These are phyloP conservation scores for Taiozyma sp. DNA, from an alignment of 1,139 yeast genomes.

Conservation along the genomic window DNA sequence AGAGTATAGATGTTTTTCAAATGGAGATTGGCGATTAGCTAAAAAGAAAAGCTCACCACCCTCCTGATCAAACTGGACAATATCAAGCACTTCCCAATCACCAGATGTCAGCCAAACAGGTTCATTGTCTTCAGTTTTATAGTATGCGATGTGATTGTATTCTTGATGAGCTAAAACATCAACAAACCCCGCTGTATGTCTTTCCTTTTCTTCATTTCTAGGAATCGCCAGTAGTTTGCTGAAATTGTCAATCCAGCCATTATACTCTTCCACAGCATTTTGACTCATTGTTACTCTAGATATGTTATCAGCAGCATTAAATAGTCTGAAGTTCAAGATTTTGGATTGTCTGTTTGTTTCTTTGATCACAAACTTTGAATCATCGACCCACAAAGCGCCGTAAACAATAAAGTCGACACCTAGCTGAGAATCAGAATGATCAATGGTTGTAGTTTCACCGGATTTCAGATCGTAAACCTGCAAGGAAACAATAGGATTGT, in stretches of 20 bases:
- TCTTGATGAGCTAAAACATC: constrained; percentile 68
- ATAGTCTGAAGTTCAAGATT: constrained; percentile 43
- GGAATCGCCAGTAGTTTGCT: constrained; percentile 26
- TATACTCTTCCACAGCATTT: constrained; percentile 38
- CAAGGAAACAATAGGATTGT: constrained; percentile 58
- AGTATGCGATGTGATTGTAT: constrained; percentile 64
- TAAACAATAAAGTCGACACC: constrained; percentile 50
- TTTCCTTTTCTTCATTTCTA: constrained; percentile 24
- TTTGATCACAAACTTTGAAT: constrained; percentile 50
- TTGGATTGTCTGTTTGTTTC: constrained; percentile 70
- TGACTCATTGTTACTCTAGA: constrained; percentile 30
- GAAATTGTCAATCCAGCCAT: constrained; percentile 47
- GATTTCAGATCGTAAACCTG: constrained; percentile 37
- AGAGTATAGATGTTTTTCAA: constrained; percentile 52
- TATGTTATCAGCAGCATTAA: constrained; percentile 28
- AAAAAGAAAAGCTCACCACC: constrained; percentile 55
- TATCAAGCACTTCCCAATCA: constrained; percentile 62
- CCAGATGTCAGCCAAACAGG: constrained; percentile 53
- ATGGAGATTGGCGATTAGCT: constrained; percentile 50
- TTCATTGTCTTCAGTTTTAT: constrained; percentile 37
- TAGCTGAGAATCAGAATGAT: constrained; percentile 21
- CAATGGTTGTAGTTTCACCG: constrained; percentile 24
- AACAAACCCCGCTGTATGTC: constrained; percentile 52
- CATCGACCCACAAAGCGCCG: constrained; percentile 66
- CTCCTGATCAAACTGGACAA: constrained; percentile 48